Evolutionary conservation across 169 alveolate species (phyloP).

Genomic region (Plasmodium falciparum): DNA sequence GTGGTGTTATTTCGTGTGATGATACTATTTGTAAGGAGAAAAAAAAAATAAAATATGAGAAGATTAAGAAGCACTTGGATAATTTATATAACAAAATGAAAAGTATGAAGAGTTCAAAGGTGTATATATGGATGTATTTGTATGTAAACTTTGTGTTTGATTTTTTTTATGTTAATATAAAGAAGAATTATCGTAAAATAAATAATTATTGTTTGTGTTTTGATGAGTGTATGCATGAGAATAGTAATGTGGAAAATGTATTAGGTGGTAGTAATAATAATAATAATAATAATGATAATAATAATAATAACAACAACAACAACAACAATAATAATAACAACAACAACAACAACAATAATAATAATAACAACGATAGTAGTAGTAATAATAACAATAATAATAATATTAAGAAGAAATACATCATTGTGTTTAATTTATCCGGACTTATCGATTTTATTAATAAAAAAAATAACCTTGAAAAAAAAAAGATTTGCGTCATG

Average conservation of each 20-base stretch:
- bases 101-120: constrained; percentile 20
- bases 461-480: constrained; percentile 17
- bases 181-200: constrained; percentile 24
- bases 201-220: constrained; percentile 33
- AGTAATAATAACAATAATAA: neutral
- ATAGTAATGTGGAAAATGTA: constrained; percentile 4
- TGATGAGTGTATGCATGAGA: constrained; percentile 31
- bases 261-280: neutral
- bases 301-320: neutral
- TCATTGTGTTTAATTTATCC: constrained; percentile 24
- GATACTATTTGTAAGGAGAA: neutral
- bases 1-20: too few species aligned
- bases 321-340: neutral
- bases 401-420: constrained; percentile 6
- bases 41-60: constrained; percentile 3
- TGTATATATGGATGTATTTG: constrained; percentile 26
- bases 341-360: neutral
- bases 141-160: constrained; percentile 45
- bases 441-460: constrained; percentile 43
- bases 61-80: constrained; percentile 29
- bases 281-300: constrained; percentile 8
- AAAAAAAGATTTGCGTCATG: neutral
- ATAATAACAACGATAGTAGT: too few species aligned
- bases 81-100: constrained; percentile 28
- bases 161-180: constrained; percentile 24